Conservation (phyloP, 192 early-diverging fungal species). For the Spinellus fusiger region DNA sequence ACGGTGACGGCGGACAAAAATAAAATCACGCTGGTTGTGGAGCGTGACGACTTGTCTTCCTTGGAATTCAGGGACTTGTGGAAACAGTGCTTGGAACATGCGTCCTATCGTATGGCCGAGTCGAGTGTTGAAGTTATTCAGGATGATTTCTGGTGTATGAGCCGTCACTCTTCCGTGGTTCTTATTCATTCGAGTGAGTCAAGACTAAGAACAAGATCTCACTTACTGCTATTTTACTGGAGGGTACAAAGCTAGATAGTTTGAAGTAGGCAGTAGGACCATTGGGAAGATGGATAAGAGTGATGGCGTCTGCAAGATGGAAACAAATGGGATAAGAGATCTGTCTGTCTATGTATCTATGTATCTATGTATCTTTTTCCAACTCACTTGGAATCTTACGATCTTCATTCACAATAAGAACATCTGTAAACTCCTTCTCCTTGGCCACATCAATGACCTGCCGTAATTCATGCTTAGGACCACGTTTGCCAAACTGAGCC, state of each 20-base stretch:
- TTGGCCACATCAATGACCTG: slow-evolving; percentile 88
- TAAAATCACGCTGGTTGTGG: slow-evolving; percentile 99
- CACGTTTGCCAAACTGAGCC: slow-evolving; percentile 83
- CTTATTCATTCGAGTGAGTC: slow-evolving; percentile 21
- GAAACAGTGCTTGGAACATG: slow-evolving; percentile 93
- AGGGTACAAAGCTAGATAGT: slow-evolving; percentile 72
- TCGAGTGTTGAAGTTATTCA: slow-evolving; percentile 96
- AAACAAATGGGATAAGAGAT: slow-evolving; percentile 1
- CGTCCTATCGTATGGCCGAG: slow-evolving; percentile 95
- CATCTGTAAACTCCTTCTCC: slow-evolving; percentile 87
- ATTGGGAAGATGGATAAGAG: slow-evolving; percentile 90
- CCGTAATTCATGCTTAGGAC: slow-evolving; percentile 79
- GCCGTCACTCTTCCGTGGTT: slow-evolving; percentile 73
- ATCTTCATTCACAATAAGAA: slow-evolving; percentile 93
- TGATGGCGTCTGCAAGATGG: slow-evolving; percentile 63
- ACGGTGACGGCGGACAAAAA: slow-evolving; percentile 95
- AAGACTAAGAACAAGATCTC: neutral
- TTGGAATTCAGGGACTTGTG: slow-evolving; percentile 95
- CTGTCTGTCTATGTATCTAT: neutral
- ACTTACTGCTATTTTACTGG: slow-evolving; percentile 63
- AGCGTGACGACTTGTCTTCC: slow-evolving; percentile 92
- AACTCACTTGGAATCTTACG: slow-evolving; percentile 78
- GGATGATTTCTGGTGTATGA: slow-evolving; percentile 91
- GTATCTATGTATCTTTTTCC: neutral
- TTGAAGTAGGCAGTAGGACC: slow-evolving; percentile 98